Evolutionary conservation across 2,329 filamentous ascomycete genomes (phyloP).

Genomic region (Ophiocordyceps australis): DNA sequence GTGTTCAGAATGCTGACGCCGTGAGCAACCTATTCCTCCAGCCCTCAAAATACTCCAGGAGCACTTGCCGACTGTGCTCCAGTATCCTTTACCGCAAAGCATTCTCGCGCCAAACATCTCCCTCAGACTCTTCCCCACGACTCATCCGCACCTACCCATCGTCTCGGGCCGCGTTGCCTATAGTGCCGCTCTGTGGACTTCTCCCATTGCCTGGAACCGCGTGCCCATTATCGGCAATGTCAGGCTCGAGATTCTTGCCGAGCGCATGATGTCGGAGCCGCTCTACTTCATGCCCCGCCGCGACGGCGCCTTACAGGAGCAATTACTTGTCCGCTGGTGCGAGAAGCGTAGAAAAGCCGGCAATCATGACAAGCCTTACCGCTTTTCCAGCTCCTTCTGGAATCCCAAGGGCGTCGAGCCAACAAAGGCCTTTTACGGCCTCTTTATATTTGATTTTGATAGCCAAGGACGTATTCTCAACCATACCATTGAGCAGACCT

Average conservation of each 20-base stretch:
- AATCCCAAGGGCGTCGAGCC: slow-evolving; percentile 23
- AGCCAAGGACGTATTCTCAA: slow-evolving; percentile 63
- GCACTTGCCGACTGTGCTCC: slow-evolving; percentile 46
- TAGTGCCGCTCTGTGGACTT: slow-evolving; percentile 86
- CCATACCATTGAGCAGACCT: slow-evolving; percentile 87
- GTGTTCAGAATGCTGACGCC: too few relatives aligned
- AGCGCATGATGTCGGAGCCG: slow-evolving; percentile 59
- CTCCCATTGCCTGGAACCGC: slow-evolving; percentile 87
- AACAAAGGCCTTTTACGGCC: slow-evolving; percentile 65
- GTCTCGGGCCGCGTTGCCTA: slow-evolving; percentile 85
- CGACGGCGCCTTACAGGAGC: slow-evolving; percentile 47
- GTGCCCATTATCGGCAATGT: slow-evolving; percentile 85
- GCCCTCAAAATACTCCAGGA: slow-evolving; percentile 48
- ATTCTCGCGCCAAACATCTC: slow-evolving; percentile 60
- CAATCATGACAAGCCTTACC: slow-evolving; percentile 14
- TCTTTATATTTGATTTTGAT: slow-evolving; percentile 96
- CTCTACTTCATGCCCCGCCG: slow-evolving; percentile 26
- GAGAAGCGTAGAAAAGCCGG: slow-evolving; percentile 15
- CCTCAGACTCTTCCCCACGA: slow-evolving; percentile 54
- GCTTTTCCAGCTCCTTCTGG: slow-evolving; percentile 23
- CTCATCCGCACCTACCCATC: slow-evolving; percentile 76
- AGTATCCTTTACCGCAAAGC: slow-evolving; percentile 51
- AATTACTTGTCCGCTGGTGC: slow-evolving; percentile 83
- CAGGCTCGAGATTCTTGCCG: slow-evolving; percentile 68
- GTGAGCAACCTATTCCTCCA: too few relatives aligned